Conservation (phyloP, 164 flowering plant genomes). For the Litsea cubeba region DNA sequence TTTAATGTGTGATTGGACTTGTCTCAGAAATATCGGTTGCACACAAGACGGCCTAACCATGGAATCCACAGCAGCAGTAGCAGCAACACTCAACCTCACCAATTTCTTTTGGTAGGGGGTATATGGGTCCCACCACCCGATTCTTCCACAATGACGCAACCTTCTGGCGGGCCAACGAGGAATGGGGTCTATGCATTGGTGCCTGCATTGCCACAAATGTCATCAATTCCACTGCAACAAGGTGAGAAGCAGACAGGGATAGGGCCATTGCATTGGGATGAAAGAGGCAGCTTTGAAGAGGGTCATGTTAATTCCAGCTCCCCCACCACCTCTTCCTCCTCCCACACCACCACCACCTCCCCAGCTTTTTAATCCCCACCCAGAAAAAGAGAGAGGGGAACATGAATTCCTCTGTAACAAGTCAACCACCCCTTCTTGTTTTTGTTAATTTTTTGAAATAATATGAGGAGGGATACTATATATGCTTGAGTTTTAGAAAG, state of each 20-base stretch:
- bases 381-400: neutral
- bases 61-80: constrained; percentile 10
- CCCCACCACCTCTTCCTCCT: constrained; percentile 50
- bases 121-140: constrained; percentile 72
- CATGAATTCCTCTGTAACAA: neutral
- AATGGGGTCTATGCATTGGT: constrained; percentile 43
- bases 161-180: constrained; percentile 4
- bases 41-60: constrained; percentile 56
- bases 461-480: neutral
- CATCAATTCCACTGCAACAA: neutral
- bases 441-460: neutral
- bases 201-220: constrained; percentile 15
- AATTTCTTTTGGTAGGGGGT: constrained; percentile 69
- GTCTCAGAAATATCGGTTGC: constrained; percentile 66
- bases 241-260: constrained; percentile 11
- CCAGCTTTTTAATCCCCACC: constrained; percentile 3
- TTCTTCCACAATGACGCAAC: constrained; percentile 24
- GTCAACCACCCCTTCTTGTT: neutral
- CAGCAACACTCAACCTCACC: constrained; percentile 43
- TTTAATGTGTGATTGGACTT: neutral
- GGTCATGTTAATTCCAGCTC: constrained; percentile 27
- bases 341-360: constrained; percentile 2
- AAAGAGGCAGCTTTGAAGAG: constrained; percentile 17
- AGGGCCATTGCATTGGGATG: constrained; percentile 3
- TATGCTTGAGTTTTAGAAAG: too few relatives aligned